A percentile compares a stretch with the other conserved stretches of the same genome.
Conservation (phyloP, 305 asterid genomes). For the Solanum hybrid region DNA sequence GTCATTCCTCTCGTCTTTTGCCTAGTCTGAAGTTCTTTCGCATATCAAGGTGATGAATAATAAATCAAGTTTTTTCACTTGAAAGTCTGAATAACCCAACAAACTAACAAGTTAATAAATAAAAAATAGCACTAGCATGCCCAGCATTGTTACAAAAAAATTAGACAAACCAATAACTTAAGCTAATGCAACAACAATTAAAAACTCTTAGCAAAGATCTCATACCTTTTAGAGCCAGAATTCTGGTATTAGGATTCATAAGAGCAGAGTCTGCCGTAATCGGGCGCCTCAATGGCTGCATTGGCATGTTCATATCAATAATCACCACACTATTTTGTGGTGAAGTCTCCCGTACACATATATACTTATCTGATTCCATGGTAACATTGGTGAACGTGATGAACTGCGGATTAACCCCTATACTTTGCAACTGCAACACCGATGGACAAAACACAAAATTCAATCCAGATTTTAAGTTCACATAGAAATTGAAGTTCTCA, state of each 20-base stretch:
- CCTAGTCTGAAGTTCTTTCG: not conserved
- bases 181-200: not conserved
- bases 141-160: not conserved
- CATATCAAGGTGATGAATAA: not conserved
- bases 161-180: not conserved
- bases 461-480: not conserved
- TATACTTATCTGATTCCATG: conserved; percentile 96
- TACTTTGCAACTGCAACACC: conserved; percentile 73
- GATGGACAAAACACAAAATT: conserved; percentile 26
- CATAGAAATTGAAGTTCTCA: not conserved
- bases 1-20: not conserved
- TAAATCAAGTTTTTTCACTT: not conserved
- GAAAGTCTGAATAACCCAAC: not conserved
- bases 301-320: conserved; percentile 94
- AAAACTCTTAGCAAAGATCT: not conserved
- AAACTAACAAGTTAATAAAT: not conserved
- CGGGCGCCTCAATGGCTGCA: conserved; percentile 95
- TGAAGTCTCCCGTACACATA: conserved; percentile 91
- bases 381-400: conserved; percentile 98
- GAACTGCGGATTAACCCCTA: conserved; percentile 95
- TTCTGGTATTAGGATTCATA: conserved; percentile 87
- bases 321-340: conserved; percentile 95
- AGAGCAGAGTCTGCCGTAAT: conserved; percentile 99
- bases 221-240: conserved; percentile 82
- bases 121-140: not conserved